Evolutionary conservation across 2,329 filamentous ascomycete genomes (phyloP), one percentile per base, ranked within the genome.

Genomic region (Botryotinia convoluta): DNA sequence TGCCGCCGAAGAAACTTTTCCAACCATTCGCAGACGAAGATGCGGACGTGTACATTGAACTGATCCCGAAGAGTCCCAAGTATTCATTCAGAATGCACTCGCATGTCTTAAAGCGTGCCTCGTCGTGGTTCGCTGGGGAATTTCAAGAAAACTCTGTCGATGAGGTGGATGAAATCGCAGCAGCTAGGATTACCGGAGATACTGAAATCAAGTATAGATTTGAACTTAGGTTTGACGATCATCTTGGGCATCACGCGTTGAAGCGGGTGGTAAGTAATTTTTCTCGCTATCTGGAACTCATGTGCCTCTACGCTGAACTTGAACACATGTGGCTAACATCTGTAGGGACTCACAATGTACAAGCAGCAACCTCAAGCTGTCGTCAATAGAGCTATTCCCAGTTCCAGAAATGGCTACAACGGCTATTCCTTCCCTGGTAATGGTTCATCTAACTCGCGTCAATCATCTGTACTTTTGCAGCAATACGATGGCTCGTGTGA

Each of bases 141-240:
- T 44, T 44, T 12, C 29, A 37, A 4, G 9, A 4, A 14, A 1
- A 6, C 1, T 8, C 20, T 8, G 3, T 39, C 26, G 2, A 26
- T 18, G 71, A 72, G 48, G 3, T 57, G 16, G 20, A 51, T 39
- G 1, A 29, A 10, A 9, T 22, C 16, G 0, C n/a, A n/a, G 37
- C 37, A 32, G 44, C 59, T 10, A 0, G 0, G 3, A 3, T 69
- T 20, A 29, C 42, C 18, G 0, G 0, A 4, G 4, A 26, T 0
- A 29, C 22, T 18, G 63, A 37, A 20, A 62, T 73, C 12, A 18
- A 37, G 16, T 60, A 22, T 37, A 57, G 71, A 45, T 70, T 51
- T 57, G 71, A 62, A n/a, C 32, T 73, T 3, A 51, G 1, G 2
- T 16, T 29, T 57, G 35, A 39, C 57, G 6, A 7, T 22, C 6